Conservation (phyloP, 306 rosid species). For the Prunus davidiana region DNA sequence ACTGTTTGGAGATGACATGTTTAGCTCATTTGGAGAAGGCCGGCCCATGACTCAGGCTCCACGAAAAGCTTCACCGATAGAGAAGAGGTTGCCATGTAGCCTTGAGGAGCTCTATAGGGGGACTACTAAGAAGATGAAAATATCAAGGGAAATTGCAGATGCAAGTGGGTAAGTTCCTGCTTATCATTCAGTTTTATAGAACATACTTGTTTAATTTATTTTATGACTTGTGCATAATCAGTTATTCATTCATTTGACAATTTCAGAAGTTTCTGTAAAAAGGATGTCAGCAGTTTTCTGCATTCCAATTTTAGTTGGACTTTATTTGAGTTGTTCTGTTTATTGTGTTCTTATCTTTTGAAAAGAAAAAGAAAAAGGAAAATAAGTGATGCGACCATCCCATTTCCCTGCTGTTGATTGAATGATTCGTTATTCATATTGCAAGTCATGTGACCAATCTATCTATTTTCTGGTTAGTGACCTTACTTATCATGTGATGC, state of each 20-base stretch:
- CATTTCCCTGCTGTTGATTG: neutral
- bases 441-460: neutral
- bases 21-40: conserved; percentile 59
- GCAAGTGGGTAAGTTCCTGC: conserved; percentile 65
- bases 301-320: neutral
- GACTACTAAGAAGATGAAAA: conserved; percentile 78
- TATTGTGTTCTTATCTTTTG: neutral
- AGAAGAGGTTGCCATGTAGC: conserved; percentile 60
- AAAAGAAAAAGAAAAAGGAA: neutral
- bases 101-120: conserved; percentile 87
- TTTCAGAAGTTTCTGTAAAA: neutral
- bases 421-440: neutral
- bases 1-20: conserved; percentile 64
- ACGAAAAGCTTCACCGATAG: conserved; percentile 63
- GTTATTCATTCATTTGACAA: neutral
- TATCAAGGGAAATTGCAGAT: conserved; percentile 72
- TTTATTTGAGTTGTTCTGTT: neutral
- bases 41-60: conserved; percentile 64
- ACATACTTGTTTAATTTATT: neutral
- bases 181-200: conserved; percentile 1
- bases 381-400: neutral
- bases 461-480: neutral
- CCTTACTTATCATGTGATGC: conserved; percentile 15
- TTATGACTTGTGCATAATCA: neutral
- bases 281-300: neutral